Conservation (phyloP, 2,329 filamentous ascomycete species). For the Thielaviopsis euricoi region DNA sequence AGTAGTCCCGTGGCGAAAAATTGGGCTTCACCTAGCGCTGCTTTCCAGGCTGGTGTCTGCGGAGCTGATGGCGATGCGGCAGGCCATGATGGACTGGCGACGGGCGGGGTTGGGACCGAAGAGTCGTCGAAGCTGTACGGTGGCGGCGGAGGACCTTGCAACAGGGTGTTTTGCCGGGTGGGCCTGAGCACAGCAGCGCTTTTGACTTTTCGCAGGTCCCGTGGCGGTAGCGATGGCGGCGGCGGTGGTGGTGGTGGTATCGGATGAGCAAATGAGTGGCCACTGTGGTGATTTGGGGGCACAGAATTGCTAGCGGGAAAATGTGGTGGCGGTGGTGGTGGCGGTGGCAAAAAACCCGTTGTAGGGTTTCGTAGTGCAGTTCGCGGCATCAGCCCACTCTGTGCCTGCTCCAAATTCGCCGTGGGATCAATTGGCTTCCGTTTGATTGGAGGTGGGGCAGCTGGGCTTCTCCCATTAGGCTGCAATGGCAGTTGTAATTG, state of each 20-base stretch:
- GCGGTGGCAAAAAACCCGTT: background rate
- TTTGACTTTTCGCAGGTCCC: constrained; percentile 7
- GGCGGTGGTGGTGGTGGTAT: no score
- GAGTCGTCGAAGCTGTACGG: background rate
- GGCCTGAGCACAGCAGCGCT: constrained; percentile 2
- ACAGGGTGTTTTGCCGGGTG: background rate
- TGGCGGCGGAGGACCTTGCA: background rate
- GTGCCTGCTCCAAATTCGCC: no score
- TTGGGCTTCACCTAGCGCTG: constrained; percentile 38
- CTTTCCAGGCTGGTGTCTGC: constrained; percentile 23
- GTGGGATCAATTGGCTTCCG: no score
- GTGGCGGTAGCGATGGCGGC: background rate
- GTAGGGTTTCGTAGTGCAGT: no score
- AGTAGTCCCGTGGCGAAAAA: constrained; percentile 51
- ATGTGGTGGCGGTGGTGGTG: background rate
- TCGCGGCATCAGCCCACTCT: no score
- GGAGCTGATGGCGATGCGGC: background rate
- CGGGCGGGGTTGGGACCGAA: background rate
- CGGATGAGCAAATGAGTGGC: no score
- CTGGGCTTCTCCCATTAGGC: no score
- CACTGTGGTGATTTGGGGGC: no score
- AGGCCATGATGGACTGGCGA: background rate
- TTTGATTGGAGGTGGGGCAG: no score
- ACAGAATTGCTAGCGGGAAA: background rate
- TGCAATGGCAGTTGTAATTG: no score